Conservation (phyloP, 1,139 yeast species). For the Scheffersomyces parashehatae region DNA sequence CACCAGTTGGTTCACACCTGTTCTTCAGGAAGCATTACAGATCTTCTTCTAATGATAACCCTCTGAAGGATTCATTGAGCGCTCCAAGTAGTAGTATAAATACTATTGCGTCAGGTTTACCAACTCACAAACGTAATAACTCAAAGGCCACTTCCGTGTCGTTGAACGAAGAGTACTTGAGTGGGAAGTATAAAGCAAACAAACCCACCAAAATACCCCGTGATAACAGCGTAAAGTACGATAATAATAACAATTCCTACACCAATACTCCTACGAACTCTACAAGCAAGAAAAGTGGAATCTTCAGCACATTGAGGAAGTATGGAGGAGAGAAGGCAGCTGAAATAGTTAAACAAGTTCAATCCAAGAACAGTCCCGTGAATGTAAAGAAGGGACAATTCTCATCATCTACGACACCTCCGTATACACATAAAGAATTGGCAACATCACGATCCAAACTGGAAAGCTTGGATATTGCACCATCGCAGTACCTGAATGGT, state of each 20-base stretch:
- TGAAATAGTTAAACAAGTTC: constrained; percentile 33
- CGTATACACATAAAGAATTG: too few species aligned
- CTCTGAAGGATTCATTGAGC: constrained; percentile 25
- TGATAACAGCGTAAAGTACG: not conserved
- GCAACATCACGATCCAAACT: too few species aligned
- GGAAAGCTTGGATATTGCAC: too few species aligned
- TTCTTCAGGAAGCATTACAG: constrained; percentile 62
- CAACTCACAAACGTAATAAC: not conserved
- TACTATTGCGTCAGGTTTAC: not conserved
- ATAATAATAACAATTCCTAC: constrained; percentile 15
- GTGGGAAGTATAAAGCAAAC: constrained; percentile 1
- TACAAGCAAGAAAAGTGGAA: constrained; percentile 30
- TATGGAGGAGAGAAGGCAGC: constrained; percentile 46
- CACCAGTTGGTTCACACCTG: constrained; percentile 48
- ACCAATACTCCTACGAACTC: constrained; percentile 11
- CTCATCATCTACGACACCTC: too few species aligned
- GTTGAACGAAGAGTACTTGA: constrained; percentile 7
- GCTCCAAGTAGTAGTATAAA: not conserved
- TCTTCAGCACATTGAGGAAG: constrained; percentile 43
- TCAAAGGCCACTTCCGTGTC: constrained; percentile 3
- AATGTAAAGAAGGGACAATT: not conserved
- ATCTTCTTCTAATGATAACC: constrained; percentile 57
- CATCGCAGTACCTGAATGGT: too few species aligned
- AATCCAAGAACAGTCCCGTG: constrained; percentile 6
- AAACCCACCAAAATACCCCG: too few species aligned